Evolutionary conservation across 2,329 filamentous ascomycete species (phyloP), one percentile per base, ranked within the genome.

Genomic region (Exophiala spinifera): DNA sequence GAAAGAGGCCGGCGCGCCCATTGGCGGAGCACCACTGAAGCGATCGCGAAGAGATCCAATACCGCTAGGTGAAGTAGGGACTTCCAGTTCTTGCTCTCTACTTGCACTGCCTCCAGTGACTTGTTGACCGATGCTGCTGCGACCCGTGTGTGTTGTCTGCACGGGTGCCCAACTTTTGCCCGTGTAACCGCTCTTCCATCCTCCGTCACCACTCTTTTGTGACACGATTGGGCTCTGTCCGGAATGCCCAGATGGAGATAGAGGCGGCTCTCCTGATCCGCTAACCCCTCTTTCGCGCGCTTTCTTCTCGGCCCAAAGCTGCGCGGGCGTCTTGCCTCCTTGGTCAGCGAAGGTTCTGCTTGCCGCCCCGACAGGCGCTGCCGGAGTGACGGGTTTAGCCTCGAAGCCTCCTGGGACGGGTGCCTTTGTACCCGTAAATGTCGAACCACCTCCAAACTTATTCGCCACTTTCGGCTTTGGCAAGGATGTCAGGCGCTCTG

Each of bases 241-340:
- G 5, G 72, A 60, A 20, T 76, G 68, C 49, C 73, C 56, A 44
- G 70, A 67, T 40, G 80, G 67, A 17, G 76, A 70, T 47, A 77
- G 70, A 23, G 76, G 73, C 23, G 76, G 73, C 46, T 79, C 74
- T 47, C 69, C 75, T 37, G 75, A 76, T 43, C 81, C 85, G 48
- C 71, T 77, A 20, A 70, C 62, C 19, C 81, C 84, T 54, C 86
- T 80, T 69, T 94, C 85, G 57, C 85, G 86, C 34, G 89, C 92
- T 77, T 97, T 97, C 77, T 91, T 95, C 77, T 99, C 94, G 0
- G 92, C 92, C 94, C 94, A 99, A 33, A 96, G 75, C 71, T 99
- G 94, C 25, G 94, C 91, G 5, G 94, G 94, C 4, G 94, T 97
- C 78, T 97, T 99, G 59, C 94, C 94, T 60, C 88, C 91, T 70